phyloP scores from a whole-genome alignment of 2,329 filamentous ascomycete species.

The Colletotrichum salicis region DNA sequence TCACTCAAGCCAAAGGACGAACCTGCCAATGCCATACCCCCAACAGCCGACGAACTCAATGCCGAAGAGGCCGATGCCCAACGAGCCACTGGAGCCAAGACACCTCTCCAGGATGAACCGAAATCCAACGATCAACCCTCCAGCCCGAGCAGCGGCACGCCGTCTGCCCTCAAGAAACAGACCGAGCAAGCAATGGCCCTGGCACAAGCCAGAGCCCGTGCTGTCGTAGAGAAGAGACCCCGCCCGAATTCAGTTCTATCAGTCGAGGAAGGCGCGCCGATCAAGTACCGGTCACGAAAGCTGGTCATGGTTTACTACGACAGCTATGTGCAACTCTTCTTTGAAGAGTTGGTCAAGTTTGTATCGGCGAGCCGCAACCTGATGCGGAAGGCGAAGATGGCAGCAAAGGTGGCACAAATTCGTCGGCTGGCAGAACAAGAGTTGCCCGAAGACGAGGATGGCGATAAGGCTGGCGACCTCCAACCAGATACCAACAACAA shows the following conservation, averaged over 20 bases:
- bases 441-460: conserved; percentile 60
- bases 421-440: conserved; percentile 69
- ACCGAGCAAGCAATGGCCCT: conserved; percentile 57
- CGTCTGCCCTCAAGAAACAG: conserved; percentile 50
- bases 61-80: background rate
- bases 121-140: conserved; percentile 35
- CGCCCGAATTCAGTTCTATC: conserved; percentile 64
- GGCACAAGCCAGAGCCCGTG: conserved; percentile 58
- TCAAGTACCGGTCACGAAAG: conserved; percentile 74
- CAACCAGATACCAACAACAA: conserved; percentile 27
- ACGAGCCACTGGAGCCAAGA: background rate
- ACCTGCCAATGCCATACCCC: conserved; percentile 31
- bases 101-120: conserved; percentile 21
- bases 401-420: conserved; percentile 76
- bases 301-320: conserved; percentile 95
- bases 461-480: conserved; percentile 48
- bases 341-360: conserved; percentile 84
- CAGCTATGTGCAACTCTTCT: conserved; percentile 82
- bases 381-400: conserved; percentile 89
- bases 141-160: conserved; percentile 48
- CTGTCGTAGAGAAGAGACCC: conserved; percentile 60
- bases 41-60: conserved; percentile 9
- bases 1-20: conserved; percentile 63
- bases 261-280: conserved; percentile 55
- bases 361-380: conserved; percentile 84